Evolutionary conservation across 495 filamentous ascomycete species (phyloP), one percentile per base, ranked within the genome.

Genomic region (Neurospora sp.): DNA sequence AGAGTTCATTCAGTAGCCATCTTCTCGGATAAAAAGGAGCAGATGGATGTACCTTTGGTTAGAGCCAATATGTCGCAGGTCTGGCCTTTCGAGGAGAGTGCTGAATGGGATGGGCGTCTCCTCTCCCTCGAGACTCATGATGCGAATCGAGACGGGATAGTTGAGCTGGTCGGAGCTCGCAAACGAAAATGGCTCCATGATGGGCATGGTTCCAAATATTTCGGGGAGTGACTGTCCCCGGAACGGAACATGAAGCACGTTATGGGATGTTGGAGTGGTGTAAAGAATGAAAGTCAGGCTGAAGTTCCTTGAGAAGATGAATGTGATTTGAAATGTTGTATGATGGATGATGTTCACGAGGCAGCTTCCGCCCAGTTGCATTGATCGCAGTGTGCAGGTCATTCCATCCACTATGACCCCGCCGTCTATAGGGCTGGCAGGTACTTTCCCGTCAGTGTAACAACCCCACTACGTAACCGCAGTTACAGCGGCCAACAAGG

Each of bases 161-260:
- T 93, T 86, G 72, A 98, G 86, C 79, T 89, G 86, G 54, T 92
- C 90, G 66, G 96, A 97, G 76, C 89, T 91, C 69, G 93, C 94
- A 84, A 98, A 98, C 1, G 93, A 94, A 81, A 96, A 98, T 62
- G 94, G 90, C 78, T 99, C 96, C 94, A 98, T 97, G 70, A 40
- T 75, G 72, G 42, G 42, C 24, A 74, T 66, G 13, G 54, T 34
- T 31, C 15, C 54, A 66, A 17, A 1, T 17, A 9, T 34, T 66
- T 1, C 15, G 54, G 54, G 28, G 28, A 5, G 15, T 31, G 24
- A 4, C 28, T 9, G 28, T 66, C 28, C 54, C 54, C 54, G 54
- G 15, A 34, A 66, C 3, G 19, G 28, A 66, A 34, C 13, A 66
- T 31, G 28, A 62, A 62, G 54, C 15, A 62, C 10, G 10, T 62